Conservation (phyloP, 345 rosid genomes). For the Turnera subulata region DNA sequence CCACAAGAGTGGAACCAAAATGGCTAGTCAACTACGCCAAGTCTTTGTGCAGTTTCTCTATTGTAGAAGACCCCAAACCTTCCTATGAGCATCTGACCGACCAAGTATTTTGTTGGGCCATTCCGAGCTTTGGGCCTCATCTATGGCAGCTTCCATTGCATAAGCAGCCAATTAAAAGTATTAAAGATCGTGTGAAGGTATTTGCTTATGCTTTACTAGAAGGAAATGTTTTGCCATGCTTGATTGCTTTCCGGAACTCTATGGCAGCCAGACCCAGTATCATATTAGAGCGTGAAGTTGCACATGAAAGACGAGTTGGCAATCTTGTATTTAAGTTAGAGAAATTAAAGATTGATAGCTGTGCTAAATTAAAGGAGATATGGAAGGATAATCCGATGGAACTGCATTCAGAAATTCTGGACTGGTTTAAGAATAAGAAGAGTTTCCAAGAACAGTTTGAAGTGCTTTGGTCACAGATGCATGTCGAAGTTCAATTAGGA, state of each 20-base stretch:
- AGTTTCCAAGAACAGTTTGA: conserved; percentile 40
- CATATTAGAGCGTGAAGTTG: conserved; percentile 52
- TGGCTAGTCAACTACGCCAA: conserved; percentile 70
- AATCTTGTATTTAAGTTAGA: conserved; percentile 50
- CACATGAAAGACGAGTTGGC: conserved; percentile 61
- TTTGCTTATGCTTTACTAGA: conserved; percentile 75
- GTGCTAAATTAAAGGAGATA: conserved; percentile 39
- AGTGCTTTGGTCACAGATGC: conserved; percentile 61
- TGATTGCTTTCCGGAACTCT: conserved; percentile 33
- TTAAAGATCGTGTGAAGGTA: conserved; percentile 36
- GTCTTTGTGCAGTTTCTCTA: conserved; percentile 54
- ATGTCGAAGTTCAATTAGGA: conserved; percentile 37
- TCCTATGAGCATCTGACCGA: conserved; percentile 54
- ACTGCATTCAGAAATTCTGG: conserved; percentile 47
- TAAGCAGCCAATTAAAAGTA: conserved; percentile 28
- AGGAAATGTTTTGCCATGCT: conserved; percentile 74
- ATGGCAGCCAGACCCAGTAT: conserved; percentile 58
- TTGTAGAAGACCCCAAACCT: conserved; percentile 56
- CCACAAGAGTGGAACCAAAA: conserved; percentile 63
- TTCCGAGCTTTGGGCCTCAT: conserved; percentile 63
- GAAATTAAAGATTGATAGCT: conserved; percentile 39
- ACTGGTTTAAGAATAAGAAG: conserved; percentile 71
- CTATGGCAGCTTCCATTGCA: conserved; percentile 71
- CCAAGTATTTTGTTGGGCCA: conserved; percentile 49
- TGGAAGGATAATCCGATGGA: conserved; percentile 50